Base-by-base conservation (phyloP, 345 rosid species). In the Clausena lansium region DNA sequence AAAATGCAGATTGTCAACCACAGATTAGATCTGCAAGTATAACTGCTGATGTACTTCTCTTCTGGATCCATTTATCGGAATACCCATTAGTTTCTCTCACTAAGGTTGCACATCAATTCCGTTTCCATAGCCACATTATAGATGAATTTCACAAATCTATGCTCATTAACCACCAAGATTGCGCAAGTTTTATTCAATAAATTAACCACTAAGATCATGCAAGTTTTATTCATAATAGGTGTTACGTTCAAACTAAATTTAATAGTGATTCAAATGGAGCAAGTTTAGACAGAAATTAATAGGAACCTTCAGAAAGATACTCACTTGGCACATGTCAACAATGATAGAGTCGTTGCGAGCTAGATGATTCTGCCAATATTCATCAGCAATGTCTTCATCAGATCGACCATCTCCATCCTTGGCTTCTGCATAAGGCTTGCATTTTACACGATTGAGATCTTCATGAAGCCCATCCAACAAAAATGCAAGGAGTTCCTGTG, bases 381-480 rank as follows among this genome's bases (percentile, higher is more conserved):
- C 98, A 87, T 96, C 97, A 77, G 98, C 98, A 79, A 96, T 91
- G 86, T 92, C 95, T 80, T 88, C 91, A 83, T 94, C 98, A 20
- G 83, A 85, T 77, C 89, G 91, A 80, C 92, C 92, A 67, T 92
- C 98, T 73, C 86, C 93, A 85, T 96, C 98, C 88, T 90, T 92
- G 77, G 91, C 94, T 85, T 92, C 98, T 81, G 85, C 89, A 77
- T 94, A 96, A 67, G 98, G 98, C 81, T 96, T 94, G 81, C 89
- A 83, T 85, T 78, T 96, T 67, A 96, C 99, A 72, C 94, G 97
- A 83, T 94, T 96, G 69, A 96, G 95, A 85, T 94, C 98, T 88
- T 96, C 98, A 74, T 94, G 99, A 55, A 92, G 98, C 81, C 99
- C 98, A 88, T 96, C 99, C 86, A 96, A 79, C 84, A 96, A 89